These are phyloP conservation scores for Fraxinus baroniana DNA, from an alignment of 305 asterid genomes.

Conservation along the genomic window DNA sequence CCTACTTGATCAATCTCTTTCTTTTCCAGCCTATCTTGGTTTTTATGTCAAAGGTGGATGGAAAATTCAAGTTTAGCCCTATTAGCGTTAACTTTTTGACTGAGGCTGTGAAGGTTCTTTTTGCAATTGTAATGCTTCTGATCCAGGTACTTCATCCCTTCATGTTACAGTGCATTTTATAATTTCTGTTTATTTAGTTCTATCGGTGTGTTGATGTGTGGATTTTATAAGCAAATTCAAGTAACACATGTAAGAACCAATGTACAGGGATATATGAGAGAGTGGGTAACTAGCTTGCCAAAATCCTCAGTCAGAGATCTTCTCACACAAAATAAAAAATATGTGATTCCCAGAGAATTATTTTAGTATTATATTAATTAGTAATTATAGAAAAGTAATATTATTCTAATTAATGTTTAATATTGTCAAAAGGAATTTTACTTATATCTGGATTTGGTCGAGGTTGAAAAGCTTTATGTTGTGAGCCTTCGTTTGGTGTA, in stretches of 20 bases:
- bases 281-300: background rate
- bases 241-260: background rate
- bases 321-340: background rate
- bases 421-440: background rate
- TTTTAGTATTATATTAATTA: background rate
- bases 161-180: background rate
- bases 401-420: background rate
- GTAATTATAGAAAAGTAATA: background rate
- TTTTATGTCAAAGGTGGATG: slow-evolving; percentile 90
- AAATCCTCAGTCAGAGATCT: background rate
- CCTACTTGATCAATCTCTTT: slow-evolving; percentile 19
- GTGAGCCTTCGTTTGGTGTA: background rate
- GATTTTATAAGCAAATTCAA: background rate
- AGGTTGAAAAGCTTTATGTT: background rate
- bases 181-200: background rate
- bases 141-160: slow-evolving; percentile 60
- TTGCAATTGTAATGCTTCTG: slow-evolving; percentile 86
- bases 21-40: slow-evolving; percentile 82
- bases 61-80: slow-evolving; percentile 79
- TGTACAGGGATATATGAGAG: background rate
- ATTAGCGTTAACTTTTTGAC: slow-evolving; percentile 87
- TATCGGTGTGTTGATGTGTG: background rate
- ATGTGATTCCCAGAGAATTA: background rate
- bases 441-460: background rate
- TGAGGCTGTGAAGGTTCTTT: slow-evolving; percentile 68